Evolutionary conservation across 163 green algal genomes (phyloP).

Genomic region (Scenedesmus sp.): DNA sequence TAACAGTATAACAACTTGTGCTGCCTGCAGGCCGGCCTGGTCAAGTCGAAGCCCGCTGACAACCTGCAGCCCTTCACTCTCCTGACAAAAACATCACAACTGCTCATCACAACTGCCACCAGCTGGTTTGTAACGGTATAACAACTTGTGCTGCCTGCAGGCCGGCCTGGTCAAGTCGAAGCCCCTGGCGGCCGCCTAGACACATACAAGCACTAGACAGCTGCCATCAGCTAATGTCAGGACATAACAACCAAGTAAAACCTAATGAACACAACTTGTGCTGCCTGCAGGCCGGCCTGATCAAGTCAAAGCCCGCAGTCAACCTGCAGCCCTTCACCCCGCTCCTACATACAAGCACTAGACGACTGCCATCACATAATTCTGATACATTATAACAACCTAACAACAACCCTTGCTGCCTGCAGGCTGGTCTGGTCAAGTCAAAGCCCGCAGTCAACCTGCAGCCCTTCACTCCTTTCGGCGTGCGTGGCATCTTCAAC

Average conservation of each 20-base stretch:
- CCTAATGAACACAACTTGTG: no score
- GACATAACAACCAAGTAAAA: no score
- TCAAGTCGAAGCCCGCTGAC: not conserved
- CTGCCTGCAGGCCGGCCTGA: conserved; percentile 4
- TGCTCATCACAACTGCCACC: no score
- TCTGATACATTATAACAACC: no score
- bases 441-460: conserved; percentile 23
- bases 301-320: not conserved
- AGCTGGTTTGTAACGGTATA: no score
- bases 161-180: conserved; percentile 30
- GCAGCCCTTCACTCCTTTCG: conserved; percentile 41
- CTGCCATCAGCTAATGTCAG: no score
- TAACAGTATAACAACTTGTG: not conserved
- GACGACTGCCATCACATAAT: no score
- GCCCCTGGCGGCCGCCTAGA: not conserved
- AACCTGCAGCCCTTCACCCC: no score
- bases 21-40: not conserved
- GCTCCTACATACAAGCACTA: no score
- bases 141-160: not conserved
- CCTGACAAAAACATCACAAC: no score
- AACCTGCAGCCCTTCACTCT: no score
- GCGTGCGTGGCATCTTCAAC: conserved; percentile 38
- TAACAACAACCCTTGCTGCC: not conserved
- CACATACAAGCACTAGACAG: no score
- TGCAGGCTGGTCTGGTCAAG: conserved; percentile 24